Evolutionary conservation across 192 early-diverging fungal genomes (phyloP).

Genomic region (Thamnidium elegans): DNA sequence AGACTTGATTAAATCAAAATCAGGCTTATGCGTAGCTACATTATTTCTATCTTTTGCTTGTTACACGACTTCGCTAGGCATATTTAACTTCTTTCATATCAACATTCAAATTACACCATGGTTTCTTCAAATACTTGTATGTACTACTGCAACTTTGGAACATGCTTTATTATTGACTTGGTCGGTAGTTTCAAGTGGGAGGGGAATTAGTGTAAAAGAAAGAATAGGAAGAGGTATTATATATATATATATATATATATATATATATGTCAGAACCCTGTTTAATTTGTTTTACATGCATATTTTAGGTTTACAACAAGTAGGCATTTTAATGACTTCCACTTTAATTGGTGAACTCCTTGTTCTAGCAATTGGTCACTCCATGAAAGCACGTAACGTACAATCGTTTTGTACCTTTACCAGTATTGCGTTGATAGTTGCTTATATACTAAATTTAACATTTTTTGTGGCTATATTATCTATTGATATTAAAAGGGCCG

Average conservation of each 20-base stretch:
- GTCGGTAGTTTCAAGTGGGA: slow-evolving; percentile 59
- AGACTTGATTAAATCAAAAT: slow-evolving; percentile 75
- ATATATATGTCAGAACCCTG: no score
- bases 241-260: no score
- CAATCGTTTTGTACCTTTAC: slow-evolving; percentile 75
- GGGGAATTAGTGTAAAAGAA: slow-evolving; percentile 69
- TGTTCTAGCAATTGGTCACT: slow-evolving; percentile 55
- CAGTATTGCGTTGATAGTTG: slow-evolving; percentile 64
- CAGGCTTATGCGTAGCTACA: slow-evolving; percentile 63
- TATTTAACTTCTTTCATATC: slow-evolving; percentile 63
- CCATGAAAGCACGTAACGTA: slow-evolving; percentile 56
- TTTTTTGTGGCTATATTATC: slow-evolving; percentile 76
- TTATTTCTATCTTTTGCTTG: slow-evolving; percentile 62
- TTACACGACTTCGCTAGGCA: slow-evolving; percentile 58
- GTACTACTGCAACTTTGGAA: slow-evolving; percentile 57
- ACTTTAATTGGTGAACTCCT: slow-evolving; percentile 54
- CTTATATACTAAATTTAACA: slow-evolving; percentile 73
- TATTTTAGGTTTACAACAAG: slow-evolving; percentile 51
- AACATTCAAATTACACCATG: slow-evolving; percentile 63
- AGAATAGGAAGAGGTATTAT: slow-evolving; percentile 58
- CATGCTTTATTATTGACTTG: slow-evolving; percentile 72
- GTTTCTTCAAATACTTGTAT: slow-evolving; percentile 41
- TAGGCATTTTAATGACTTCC: slow-evolving; percentile 62
- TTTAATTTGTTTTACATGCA: not conserved
- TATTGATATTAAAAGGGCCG: slow-evolving; percentile 74